phyloP scores from a whole-genome alignment of 805 yeast genomes.

The Yamadazyma ubonensis region DNA sequence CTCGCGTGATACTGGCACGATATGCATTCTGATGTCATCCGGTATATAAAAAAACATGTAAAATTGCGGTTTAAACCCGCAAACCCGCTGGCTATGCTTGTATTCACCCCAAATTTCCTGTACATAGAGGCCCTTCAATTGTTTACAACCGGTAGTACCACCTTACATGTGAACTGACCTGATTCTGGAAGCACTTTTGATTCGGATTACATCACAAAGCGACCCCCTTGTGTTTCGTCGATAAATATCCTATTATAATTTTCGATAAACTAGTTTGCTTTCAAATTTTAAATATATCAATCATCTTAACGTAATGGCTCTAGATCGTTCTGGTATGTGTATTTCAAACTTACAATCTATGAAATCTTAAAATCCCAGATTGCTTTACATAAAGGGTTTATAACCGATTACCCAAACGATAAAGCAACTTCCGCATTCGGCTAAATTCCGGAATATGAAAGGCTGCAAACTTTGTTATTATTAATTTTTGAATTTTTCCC shows the following conservation, averaged over 20 bases:
- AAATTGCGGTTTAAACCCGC: neutral
- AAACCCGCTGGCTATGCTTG: neutral
- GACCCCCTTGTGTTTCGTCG: no score
- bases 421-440: conserved; percentile 7
- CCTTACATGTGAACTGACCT: no score
- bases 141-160: no score
- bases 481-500: conserved; percentile 2
- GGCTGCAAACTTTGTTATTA: conserved; percentile 9
- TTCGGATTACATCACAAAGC: no score
- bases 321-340: no score
- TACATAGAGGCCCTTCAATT: no score
- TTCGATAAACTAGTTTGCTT: no score
- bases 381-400: neutral
- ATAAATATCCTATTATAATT: no score
- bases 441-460: conserved; percentile 9
- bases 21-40: conserved; percentile 3
- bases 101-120: neutral
- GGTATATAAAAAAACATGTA: neutral
- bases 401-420: neutral
- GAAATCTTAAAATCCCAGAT: neutral
- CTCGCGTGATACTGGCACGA: neutral
- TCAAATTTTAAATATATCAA: no score
- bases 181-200: no score
- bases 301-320: no score
- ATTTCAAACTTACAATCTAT: neutral